Base-by-base conservation (phyloP, 805 yeast species). In the Cyberlindnera mrakii region DNA sequence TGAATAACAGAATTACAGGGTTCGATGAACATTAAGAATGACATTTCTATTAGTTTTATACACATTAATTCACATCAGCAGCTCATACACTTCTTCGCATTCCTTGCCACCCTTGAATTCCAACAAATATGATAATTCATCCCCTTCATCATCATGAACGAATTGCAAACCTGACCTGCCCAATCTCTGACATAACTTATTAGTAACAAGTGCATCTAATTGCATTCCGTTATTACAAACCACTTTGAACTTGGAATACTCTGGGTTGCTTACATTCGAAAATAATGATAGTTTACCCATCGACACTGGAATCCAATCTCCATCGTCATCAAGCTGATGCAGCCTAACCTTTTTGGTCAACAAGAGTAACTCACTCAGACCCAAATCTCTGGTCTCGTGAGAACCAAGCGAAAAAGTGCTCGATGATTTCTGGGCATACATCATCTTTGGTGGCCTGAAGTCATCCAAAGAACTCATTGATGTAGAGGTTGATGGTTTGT, bases 241-340 rank as follows among this genome's bases (percentile, higher is more conserved):
- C 19, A 56, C 41, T 18, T 42, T 44, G 30, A 55, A 47, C 11
- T 49, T 48, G 10, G 57, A 53, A 29, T 33, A 55, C 15, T 46
- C 46, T n/a, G 55, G 57, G 31, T 53, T 50, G 3, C 41, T 18
- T 3, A 55, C 33, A 37, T 48, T 49, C 4, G 60, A 48, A 9
- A 40, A 48, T 2, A 58, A 38, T 4, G 50, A 41, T 23, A 58
- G 49, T 33, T 43, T 45, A 8, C 51, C 59, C 46, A 56, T 42
- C 1, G 56, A 43, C 4, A 55, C 39, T 4, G 62, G 62, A 15
- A 54, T 43, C 59, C 59, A 58, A 20, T 58, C 62, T 3, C 47
- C 48, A 23, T 48, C 52, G 6, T 20, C 17, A 33, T 58, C 60
- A 37, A 39, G 34, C 40, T 51, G 50, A 35, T 58, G 62, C 17